Evolutionary conservation across 176 grass and related monocot species (phyloP).

Genomic region (barley (Hordeum vulgare)): MorexV3_pseudomolecules_assembly NC_058521.1:105424536-105425035

Average conservation of each 20-base stretch:
- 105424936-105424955: neutral
- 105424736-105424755: constrained; percentile 62
- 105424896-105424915: neutral
- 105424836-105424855: constrained; percentile 25
- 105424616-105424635: constrained; percentile 19
- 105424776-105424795: constrained; percentile 68
- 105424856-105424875: constrained; percentile 59
- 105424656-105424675: too few species aligned
- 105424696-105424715: constrained; percentile 19
- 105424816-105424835: constrained; percentile 37
- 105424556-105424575: constrained; percentile 31
- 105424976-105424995: constrained; percentile 45
- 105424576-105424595: neutral
- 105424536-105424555: neutral
- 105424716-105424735: constrained; percentile 42
- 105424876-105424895: constrained; percentile 37
- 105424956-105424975: constrained; percentile 30
- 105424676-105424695: constrained; percentile 20
- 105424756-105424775: constrained; percentile 48
- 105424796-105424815: constrained; percentile 55
- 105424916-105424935: neutral
- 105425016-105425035: constrained; percentile 29
- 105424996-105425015: neutral
- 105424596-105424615: neutral
- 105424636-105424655: constrained; percentile 23